Evolutionary conservation across 208 protist species (phyloP).

Genomic region (Porcisia hertigi): DNA sequence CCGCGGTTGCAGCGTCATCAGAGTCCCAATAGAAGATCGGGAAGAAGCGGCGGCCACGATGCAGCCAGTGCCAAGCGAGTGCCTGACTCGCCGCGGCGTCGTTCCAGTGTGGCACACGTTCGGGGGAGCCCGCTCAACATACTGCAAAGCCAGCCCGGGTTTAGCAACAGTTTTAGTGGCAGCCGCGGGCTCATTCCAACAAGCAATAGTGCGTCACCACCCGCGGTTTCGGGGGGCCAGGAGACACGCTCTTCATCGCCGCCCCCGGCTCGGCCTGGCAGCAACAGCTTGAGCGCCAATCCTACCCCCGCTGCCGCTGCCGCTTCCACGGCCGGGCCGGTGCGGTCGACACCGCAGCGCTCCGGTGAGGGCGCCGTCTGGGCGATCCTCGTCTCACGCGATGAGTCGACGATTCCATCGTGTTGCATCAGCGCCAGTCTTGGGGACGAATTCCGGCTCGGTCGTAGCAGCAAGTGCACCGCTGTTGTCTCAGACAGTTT

Average conservation of each 20-base stretch:
- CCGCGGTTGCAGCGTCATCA: neutral
- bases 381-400: constrained; percentile 74
- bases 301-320: neutral
- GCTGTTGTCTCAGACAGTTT: constrained; percentile 68
- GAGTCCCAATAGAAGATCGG: neutral
- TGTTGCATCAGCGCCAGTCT: constrained; percentile 54
- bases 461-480: constrained; percentile 86
- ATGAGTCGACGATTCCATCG: constrained; percentile 78
- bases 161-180: constrained; percentile 3
- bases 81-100: constrained; percentile 4
- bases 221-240: neutral
- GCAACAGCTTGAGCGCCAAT: constrained; percentile 6
- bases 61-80: neutral
- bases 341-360: constrained; percentile 13
- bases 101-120: constrained; percentile 6
- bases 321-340: neutral
- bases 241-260: constrained; percentile 25
- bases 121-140: constrained; percentile 21
- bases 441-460: constrained; percentile 71
- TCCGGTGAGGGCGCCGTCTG: constrained; percentile 45
- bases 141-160: neutral
- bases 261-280: constrained; percentile 17
- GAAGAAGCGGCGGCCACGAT: neutral
- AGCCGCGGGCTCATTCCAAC: constrained; percentile 10
- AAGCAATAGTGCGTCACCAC: constrained; percentile 22